Evolutionary conservation across 2,329 filamentous ascomycete genomes (phyloP).

Genomic region (Coniella lustricola): DNA sequence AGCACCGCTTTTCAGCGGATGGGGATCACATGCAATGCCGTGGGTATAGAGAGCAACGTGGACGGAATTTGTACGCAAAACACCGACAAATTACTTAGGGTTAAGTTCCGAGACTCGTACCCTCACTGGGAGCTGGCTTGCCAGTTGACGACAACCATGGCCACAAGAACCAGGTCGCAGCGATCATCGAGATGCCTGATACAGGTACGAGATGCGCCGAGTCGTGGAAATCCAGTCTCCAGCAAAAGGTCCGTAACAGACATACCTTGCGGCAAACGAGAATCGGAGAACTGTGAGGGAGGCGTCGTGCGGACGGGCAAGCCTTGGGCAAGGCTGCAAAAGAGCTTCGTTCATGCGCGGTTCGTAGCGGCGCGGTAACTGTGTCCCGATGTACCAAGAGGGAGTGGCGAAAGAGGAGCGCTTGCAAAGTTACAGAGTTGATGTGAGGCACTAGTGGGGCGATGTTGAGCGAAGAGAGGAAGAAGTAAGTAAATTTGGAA

Average conservation of each 20-base stretch:
- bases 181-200: slow-evolving; percentile 43
- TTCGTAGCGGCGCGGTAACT: slow-evolving; percentile 13
- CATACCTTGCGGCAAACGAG: slow-evolving; percentile 64
- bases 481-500: neutral
- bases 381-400: slow-evolving; percentile 23
- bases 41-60: slow-evolving; percentile 58
- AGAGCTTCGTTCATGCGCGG: slow-evolving; percentile 33
- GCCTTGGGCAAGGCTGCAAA: slow-evolving; percentile 30
- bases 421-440: slow-evolving; percentile 20
- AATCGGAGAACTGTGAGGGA: slow-evolving; percentile 73
- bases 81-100: slow-evolving; percentile 80
- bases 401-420: slow-evolving; percentile 15
- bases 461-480: neutral
- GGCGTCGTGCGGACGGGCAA: slow-evolving; percentile 57
- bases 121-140: slow-evolving; percentile 41
- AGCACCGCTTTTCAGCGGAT: slow-evolving; percentile 47
- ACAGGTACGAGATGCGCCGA: slow-evolving; percentile 57
- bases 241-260: slow-evolving; percentile 38
- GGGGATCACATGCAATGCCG: slow-evolving; percentile 24
- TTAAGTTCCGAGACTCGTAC: slow-evolving; percentile 85
- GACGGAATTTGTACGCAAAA: slow-evolving; percentile 65
- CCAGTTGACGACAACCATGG: slow-evolving; percentile 30
- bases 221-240: slow-evolving; percentile 34
- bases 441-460: slow-evolving; percentile 19
- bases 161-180: slow-evolving; percentile 38